phyloP scores from a whole-genome alignment of 1,284 basidiomycete genomes.

The Kwoniella shivajii region DNA sequence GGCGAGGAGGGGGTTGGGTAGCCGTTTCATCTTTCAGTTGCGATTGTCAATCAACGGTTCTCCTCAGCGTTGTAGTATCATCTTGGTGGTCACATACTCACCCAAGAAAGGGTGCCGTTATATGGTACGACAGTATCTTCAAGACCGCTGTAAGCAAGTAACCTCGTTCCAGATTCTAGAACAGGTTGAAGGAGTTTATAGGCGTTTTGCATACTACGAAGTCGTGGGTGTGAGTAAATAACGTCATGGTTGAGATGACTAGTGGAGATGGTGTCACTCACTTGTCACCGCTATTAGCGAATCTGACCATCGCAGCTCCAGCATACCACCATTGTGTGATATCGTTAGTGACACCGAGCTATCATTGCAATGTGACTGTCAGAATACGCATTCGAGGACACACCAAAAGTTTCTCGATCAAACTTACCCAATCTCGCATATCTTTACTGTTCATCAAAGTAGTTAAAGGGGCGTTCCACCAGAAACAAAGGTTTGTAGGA shows the following conservation, averaged over 20 bases:
- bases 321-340: conserved; percentile 5
- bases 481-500: conserved; percentile 8
- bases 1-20: conserved; percentile 2
- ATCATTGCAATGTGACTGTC: not conserved
- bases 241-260: not conserved
- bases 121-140: conserved; percentile 13
- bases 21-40: conserved; percentile 5
- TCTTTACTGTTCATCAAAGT: conserved; percentile 10
- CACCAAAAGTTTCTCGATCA: not conserved
- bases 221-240: too few species aligned
- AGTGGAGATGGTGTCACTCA: not conserved
- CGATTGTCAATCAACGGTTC: not conserved
- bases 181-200: conserved; percentile 7
- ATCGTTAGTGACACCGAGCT: conserved; percentile 12
- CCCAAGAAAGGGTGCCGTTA: conserved; percentile 6
- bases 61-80: not conserved
- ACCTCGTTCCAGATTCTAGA: conserved; percentile 10
- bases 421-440: conserved; percentile 8
- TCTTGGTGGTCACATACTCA: not conserved
- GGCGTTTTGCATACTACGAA: conserved; percentile 11
- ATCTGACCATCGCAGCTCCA: conserved; percentile 5
- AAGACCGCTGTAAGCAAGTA: conserved; percentile 13
- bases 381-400: not conserved
- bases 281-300: conserved; percentile 8
- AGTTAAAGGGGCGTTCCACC: conserved; percentile 8